phyloP scores from a whole-genome alignment of 192 early-diverging fungal species.

The Globomyces pollinis-pini region DNA sequence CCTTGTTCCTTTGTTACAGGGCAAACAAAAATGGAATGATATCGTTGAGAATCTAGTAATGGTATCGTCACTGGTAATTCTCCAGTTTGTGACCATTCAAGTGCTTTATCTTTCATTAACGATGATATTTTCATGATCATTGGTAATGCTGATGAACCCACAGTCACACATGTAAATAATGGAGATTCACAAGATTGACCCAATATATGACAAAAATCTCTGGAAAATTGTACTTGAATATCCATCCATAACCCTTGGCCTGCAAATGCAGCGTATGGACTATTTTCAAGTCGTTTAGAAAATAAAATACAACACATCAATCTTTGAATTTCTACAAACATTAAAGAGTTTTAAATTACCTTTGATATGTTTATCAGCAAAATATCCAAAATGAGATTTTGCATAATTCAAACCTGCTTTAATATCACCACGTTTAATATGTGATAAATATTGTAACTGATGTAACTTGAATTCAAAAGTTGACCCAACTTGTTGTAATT shows the following conservation, averaged over 20 bases:
- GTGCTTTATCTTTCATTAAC: conserved; percentile 74
- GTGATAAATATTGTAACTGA: conserved; percentile 67
- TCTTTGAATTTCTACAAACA: conserved; percentile 43
- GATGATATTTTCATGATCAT: conserved; percentile 84
- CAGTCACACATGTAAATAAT: conserved; percentile 54
- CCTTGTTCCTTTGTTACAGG: conserved; percentile 95
- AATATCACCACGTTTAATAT: conserved; percentile 38
- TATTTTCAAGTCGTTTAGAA: conserved; percentile 26
- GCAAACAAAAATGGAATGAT: conserved; percentile 93
- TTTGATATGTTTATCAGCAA: conserved; percentile 51
- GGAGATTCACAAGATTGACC: conserved; percentile 64
- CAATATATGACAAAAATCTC: conserved; percentile 72
- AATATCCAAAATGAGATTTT: conserved; percentile 56
- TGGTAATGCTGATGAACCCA: conserved; percentile 84
- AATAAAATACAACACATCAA: conserved; percentile 46
- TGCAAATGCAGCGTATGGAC: conserved; percentile 50
- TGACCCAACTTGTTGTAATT: conserved; percentile 48
- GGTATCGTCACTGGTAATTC: conserved; percentile 93
- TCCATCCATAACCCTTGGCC: conserved; percentile 48
- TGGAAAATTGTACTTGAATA: conserved; percentile 59
- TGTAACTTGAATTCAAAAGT: conserved; percentile 86
- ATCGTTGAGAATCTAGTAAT: conserved; percentile 73
- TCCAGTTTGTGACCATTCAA: conserved; percentile 85
- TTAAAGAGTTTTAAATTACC: conserved; percentile 43
- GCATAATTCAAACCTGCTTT: conserved; percentile 71